Base-by-base conservation (phyloP, 2,329 filamentous ascomycete genomes). In the Metarhizium guizhouense region DNA sequence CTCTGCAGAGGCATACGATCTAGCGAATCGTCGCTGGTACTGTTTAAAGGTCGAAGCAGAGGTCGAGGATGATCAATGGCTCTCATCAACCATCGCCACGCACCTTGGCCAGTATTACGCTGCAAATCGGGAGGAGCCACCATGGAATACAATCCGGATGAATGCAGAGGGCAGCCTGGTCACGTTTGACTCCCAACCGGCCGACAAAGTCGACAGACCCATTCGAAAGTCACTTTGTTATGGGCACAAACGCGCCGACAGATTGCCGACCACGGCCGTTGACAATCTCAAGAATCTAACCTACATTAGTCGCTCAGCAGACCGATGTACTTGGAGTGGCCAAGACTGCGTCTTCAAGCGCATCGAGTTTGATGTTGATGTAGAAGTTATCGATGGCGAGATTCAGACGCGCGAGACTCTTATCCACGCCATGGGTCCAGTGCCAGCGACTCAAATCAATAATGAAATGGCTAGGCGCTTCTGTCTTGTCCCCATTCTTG, bases 1-100 rank as follows among this genome's bases (percentile, higher is more conserved):
- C 36, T 53, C 55, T 25, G 57, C 56, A 32, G 52, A 32, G 11
- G 57, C 40, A 25, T 60, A 60, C 50, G 59, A 59, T 47, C 50
- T 57, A n/a, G 59, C 59, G 32, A 60, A 60, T 54, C 54, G 59
- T n/a, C 57, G 57, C 34, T 60, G 59, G 59, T 60, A 60, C 52
- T 49, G 54, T n/a, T 50, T 60, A 18, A 47, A 59, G 10, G 54
- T 59, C 25, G 59, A 60, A 18, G 30, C 50, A 30, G 45, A 53
- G n/a, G 16, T 52, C 34, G 51, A 45, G 38, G 38, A 52, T 52
- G 51, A 52, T 32, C 20, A 43, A 52, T 34, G 8, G 51, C 51
- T 52, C 30, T 52, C 51, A 43, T 52, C 51, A 43, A 52, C 18
- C n/a, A 45, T 45, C 20, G 20, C 51, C 18, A 18, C 6, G 36